phyloP scores from a whole-genome alignment of 495 filamentous ascomycete genomes.

The Daldinia loculata region DNA sequence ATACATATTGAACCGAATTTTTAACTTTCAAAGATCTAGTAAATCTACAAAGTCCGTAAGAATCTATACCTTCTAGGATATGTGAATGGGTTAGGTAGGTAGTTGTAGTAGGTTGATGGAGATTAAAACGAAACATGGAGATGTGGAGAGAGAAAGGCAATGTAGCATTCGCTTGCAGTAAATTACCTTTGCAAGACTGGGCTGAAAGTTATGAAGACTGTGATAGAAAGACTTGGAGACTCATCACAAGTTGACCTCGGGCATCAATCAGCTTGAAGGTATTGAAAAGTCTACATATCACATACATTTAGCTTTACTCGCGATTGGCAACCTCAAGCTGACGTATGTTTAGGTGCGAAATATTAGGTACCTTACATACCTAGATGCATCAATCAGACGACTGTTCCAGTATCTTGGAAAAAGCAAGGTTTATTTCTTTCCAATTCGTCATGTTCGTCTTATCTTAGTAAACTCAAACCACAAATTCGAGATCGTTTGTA shows the following conservation, averaged over 20 bases:
- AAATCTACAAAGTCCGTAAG: background rate
- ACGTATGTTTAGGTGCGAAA: background rate
- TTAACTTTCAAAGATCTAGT: background rate
- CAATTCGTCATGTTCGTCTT: background rate
- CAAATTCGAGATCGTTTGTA: no score
- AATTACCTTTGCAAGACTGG: background rate
- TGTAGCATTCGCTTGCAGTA: constrained; percentile 26
- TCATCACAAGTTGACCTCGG: constrained; percentile 27
- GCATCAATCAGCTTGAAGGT: constrained; percentile 12
- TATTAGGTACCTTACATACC: background rate
- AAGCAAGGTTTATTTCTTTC: background rate
- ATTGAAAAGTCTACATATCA: constrained; percentile 3
- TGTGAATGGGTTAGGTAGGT: background rate
- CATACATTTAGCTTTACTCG: constrained; percentile 6
- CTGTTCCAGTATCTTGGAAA: background rate
- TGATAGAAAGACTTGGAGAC: background rate
- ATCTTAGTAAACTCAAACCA: no score
- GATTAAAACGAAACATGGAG: constrained; percentile 9
- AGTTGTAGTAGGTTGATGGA: background rate
- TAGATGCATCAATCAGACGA: constrained; percentile 16
- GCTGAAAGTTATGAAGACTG: background rate
- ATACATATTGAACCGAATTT: background rate
- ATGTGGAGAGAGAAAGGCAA: constrained; percentile 5
- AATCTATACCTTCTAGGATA: background rate
- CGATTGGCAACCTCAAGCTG: background rate